Base-by-base conservation (phyloP, 2,329 filamentous ascomycete genomes). In the Microdochium nivale region DNA sequence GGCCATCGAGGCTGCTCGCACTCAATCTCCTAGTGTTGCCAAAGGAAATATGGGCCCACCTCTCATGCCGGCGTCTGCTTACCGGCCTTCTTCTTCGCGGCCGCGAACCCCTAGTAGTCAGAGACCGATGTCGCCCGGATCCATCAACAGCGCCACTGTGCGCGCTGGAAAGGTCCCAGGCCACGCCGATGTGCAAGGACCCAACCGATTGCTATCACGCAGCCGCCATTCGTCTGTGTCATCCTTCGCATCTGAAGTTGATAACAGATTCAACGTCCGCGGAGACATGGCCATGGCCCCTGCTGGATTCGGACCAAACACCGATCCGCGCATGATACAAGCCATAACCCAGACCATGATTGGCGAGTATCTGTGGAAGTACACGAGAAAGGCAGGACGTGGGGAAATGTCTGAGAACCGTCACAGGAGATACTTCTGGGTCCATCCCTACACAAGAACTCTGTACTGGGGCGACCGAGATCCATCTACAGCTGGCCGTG, bases 311-410 rank as follows among this genome's bases (percentile, higher is more conserved):
- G 81, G 83, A 10, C 75, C 83, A 21, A 80, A 81, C 56, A 95
- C 90, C 4, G 94, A 99, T 70, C 92, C 92, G 56, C 88, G 92
- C 60, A 96, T 99, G 90, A 97, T 99, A 59, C 90, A 96, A 72
- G 94, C 94, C 48, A 96, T 99, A 58, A 99, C 94, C 2, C 92
- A 99, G 70, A 97, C 94, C 19, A 99, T 99, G 94, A 97, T 99
- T 64, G 94, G 94, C 52, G 94, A 99, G 67, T 97, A 92, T 67
- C 77, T 99, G 40, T 99, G 94, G 94, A 99, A 99, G 68, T 99
- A 99, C 70, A 99, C 94, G 0, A 87, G 94, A 62, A 96, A 94
- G 73, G 79, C 91, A 54, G 91, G 90, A n/a, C 86, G 92, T 24
- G 87, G 84, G 51, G 88, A 90, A 56, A 83, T 95, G 70, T 97